Base-by-base conservation (phyloP, 176 grass and related monocot species). In the Rhipidocladum racemiflorum region DNA sequence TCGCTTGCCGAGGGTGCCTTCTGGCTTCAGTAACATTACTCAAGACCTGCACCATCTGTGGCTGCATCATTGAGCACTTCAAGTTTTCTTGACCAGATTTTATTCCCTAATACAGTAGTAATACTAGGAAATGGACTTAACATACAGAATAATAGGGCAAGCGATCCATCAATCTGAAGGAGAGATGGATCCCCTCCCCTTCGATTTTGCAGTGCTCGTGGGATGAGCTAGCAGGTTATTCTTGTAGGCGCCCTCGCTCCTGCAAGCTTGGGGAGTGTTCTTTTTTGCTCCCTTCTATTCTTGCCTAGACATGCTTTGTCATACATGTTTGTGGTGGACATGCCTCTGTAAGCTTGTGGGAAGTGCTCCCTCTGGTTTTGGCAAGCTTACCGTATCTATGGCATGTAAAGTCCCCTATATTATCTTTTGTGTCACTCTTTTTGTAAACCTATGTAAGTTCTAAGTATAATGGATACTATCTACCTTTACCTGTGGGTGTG, bases 1-100 rank as follows among this genome's bases (percentile, higher is more conserved):
- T 89, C 8, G 82, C 90, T 36, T 92, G 90, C 79, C 90, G 79
- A 62, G 86, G 79, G 61, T 92, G 90, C 66, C 45, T 92, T 45
- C 83, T 85, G 30, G 83, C 83, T 35, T 75, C 87, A 32, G 83
- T 85, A 23, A 86, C 78, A 44, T 23, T 83, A 45, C 90, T 81
- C 65, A 88, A 92, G 80, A 59, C 68, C 21, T 92, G 86, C 75
- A 85, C 79, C 40, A 74, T 76, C 27, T 92, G 90, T 70, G 83
- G 87, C 29, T 44, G 57, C 80, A 67, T 74, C 74, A 77, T 89
- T 77, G 83, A 92, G 53, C 77, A 85, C 64, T 86, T 92, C 73
- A 78, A 70, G 78, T 76, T 92, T 72, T 36, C 24, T 85, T 86
- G 74, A 88, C 21, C 42, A 74, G 67, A 57, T 28, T 49, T 55